Conservation (phyloP, 441 rosid genomes). For the Mallotus repandus region DNA sequence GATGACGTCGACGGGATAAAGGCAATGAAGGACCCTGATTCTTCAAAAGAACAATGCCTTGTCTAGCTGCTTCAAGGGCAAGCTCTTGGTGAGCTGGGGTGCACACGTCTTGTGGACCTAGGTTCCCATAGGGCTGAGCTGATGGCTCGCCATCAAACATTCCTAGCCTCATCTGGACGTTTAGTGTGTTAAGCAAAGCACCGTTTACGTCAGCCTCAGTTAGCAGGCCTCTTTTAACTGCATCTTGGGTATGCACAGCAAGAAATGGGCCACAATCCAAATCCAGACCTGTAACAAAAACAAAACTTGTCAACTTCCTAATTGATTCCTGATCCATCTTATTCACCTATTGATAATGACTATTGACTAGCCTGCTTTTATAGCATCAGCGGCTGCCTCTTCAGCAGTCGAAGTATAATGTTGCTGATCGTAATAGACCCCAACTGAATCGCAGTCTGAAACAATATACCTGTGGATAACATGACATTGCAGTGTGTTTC, state of each 20-base stretch:
- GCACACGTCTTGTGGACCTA: constrained; percentile 72
- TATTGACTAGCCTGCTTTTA: constrained; percentile 60
- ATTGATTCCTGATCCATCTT: not conserved
- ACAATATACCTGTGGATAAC: constrained; percentile 59
- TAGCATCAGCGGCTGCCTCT: constrained; percentile 84
- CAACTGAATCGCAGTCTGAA: constrained; percentile 91
- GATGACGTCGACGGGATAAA: constrained; percentile 52
- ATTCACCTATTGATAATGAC: not conserved
- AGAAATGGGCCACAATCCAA: constrained; percentile 82
- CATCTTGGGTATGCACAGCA: constrained; percentile 60
- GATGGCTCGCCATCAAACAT: constrained; percentile 81
- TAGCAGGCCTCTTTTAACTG: constrained; percentile 56
- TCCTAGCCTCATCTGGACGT: constrained; percentile 89
- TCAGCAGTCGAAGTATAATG: constrained; percentile 81
- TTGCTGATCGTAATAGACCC: constrained; percentile 63
- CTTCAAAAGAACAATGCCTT: constrained; percentile 86
- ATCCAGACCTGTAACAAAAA: constrained; percentile 60
- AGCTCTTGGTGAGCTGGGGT: constrained; percentile 72
- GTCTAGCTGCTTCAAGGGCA: constrained; percentile 90
- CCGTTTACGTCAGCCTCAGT: constrained; percentile 54
- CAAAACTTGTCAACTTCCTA: not conserved
- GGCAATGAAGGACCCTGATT: constrained; percentile 62
- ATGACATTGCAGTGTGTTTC: not conserved
- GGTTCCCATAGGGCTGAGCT: constrained; percentile 51
- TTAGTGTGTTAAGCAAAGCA: constrained; percentile 55